Percentiles rank a stretch among this genome's conserved stretches.
These are phyloP conservation scores for Teunomyces kruisii DNA, from an alignment of 805 yeast species.

Conservation along the genomic window DNA sequence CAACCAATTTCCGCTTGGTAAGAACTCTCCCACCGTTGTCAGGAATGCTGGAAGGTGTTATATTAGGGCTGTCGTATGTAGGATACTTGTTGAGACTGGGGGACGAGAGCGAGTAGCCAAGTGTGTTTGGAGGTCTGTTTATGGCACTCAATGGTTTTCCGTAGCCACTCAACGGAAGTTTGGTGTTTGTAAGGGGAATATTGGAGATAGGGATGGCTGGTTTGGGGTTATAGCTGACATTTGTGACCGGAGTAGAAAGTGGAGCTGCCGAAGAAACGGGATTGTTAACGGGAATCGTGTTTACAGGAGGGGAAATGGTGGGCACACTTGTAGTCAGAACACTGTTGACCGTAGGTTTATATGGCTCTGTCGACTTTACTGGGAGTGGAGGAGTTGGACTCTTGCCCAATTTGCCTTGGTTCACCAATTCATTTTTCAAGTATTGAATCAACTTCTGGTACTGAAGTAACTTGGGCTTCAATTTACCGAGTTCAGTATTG, in stretches of 20 bases:
- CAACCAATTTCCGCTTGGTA: constrained; percentile 26
- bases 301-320: not conserved
- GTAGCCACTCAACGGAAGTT: not conserved
- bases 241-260: not conserved
- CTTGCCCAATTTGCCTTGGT: constrained; percentile 9
- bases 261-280: not conserved
- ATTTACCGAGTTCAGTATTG: constrained; percentile 12
- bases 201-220: constrained; percentile 2
- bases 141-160: not conserved
- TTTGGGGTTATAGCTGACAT: not conserved
- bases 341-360: not conserved
- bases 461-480: constrained; percentile 18
- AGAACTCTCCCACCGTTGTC: constrained; percentile 29
- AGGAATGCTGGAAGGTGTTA: constrained; percentile 14
- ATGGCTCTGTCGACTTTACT: not conserved
- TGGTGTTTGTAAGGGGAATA: not conserved
- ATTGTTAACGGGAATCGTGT: too few species aligned
- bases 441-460: constrained; percentile 22
- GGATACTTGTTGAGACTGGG: constrained; percentile 2
- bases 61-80: constrained; percentile 4
- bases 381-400: constrained; percentile 2
- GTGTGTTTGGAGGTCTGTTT: constrained; percentile 1
- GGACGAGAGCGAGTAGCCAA: not conserved
- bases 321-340: not conserved
- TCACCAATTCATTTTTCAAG: constrained; percentile 22